Evolutionary conservation across 495 filamentous ascomycete species (phyloP).

Genomic region (Penicillium bialowiezense): DNA sequence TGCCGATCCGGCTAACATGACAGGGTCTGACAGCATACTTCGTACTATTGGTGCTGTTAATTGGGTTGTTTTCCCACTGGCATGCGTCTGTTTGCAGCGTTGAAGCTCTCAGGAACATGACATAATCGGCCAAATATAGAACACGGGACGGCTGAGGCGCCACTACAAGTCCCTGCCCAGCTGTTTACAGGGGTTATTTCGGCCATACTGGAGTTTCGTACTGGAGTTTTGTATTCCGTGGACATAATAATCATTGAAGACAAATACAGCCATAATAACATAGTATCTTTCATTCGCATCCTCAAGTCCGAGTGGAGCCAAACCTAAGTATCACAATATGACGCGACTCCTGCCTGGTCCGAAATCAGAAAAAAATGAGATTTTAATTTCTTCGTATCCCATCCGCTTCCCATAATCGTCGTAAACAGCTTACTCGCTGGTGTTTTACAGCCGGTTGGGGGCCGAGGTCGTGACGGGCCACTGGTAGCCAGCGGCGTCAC

Average conservation of each 20-base stretch:
- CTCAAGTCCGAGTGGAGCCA: constrained; percentile 5
- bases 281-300: constrained; percentile 17
- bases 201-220: too few species aligned
- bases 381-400: constrained; percentile 26
- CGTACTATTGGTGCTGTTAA: too few species aligned
- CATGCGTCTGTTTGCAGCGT: constrained; percentile 6
- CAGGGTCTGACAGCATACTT: too few species aligned
- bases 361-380: constrained; percentile 20
- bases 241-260: too few species aligned
- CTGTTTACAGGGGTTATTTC: neutral
- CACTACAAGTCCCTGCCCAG: too few species aligned
- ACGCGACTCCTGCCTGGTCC: constrained; percentile 14
- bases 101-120: too few species aligned
- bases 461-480: constrained; percentile 71
- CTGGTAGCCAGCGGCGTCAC: constrained; percentile 93
- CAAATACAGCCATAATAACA: too few species aligned
- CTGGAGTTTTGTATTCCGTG: too few species aligned
- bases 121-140: constrained; percentile 8
- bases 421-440: constrained; percentile 20
- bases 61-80: too few species aligned
- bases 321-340: constrained; percentile 11
- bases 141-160: too few species aligned
- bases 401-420: constrained; percentile 21
- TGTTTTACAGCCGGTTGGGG: constrained; percentile 66
- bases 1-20: constrained; percentile 10